These are phyloP conservation scores for Hyphodiscus sp. DNA, from an alignment of 2,329 filamentous ascomycete species.

Conservation along the genomic window DNA sequence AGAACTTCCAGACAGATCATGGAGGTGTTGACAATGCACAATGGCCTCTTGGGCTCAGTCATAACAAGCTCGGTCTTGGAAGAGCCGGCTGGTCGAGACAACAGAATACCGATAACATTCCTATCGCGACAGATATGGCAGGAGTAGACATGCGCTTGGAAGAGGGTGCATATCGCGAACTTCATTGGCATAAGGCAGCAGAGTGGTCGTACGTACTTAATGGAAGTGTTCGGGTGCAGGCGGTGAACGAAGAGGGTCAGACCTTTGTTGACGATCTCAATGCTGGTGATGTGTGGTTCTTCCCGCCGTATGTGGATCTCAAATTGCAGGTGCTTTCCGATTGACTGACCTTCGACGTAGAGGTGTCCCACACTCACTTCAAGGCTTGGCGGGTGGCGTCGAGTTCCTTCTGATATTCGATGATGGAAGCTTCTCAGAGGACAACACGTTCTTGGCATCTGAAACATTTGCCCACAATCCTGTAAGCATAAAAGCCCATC, in stretches of 20 bases:
- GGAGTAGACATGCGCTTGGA: slow-evolving; percentile 75
- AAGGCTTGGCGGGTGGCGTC: slow-evolving; percentile 61
- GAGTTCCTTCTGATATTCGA: slow-evolving; percentile 61
- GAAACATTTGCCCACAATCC: slow-evolving; percentile 57
- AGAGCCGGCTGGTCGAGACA: slow-evolving; percentile 73
- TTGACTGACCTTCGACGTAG: slow-evolving; percentile 30
- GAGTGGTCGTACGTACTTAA: slow-evolving; percentile 73
- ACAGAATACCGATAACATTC: slow-evolving; percentile 60
- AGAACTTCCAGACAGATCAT: slow-evolving; percentile 48
- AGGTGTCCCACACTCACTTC: slow-evolving; percentile 70
- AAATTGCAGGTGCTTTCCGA: not conserved
- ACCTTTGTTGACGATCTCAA: slow-evolving; percentile 72
- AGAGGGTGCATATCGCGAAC: slow-evolving; percentile 64
- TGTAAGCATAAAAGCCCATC: slow-evolving; percentile 5
- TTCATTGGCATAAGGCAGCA: slow-evolving; percentile 77
- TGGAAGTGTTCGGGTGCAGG: slow-evolving; percentile 64
- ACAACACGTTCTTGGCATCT: slow-evolving; percentile 67
- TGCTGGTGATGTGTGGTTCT: slow-evolving; percentile 76
- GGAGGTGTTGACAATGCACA: slow-evolving; percentile 65
- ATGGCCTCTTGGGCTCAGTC: slow-evolving; percentile 46
- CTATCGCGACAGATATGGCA: slow-evolving; percentile 62
- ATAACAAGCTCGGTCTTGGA: slow-evolving; percentile 44
- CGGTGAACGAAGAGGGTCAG: slow-evolving; percentile 67
- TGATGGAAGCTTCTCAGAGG: slow-evolving; percentile 51
- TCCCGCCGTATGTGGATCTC: slow-evolving; percentile 50